Conservation (phyloP, 2,329 filamentous ascomycete genomes). For the Aspergillus ruber region DNA sequence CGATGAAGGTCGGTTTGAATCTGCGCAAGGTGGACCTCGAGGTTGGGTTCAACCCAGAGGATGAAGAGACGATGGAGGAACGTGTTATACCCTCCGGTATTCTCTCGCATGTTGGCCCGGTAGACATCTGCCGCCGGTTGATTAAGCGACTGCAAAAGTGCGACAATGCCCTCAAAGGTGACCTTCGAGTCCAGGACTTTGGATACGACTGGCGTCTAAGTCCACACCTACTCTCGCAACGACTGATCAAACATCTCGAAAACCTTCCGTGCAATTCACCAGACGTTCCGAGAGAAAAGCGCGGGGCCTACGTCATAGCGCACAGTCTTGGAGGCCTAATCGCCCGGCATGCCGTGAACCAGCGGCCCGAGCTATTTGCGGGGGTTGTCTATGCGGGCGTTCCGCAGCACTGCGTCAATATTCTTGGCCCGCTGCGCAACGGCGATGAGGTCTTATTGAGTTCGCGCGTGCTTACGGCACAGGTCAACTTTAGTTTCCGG, state of each 20-base stretch:
- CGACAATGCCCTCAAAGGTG: conserved; percentile 65
- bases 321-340: conserved; percentile 84
- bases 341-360: conserved; percentile 79
- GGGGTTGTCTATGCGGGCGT: conserved; percentile 81
- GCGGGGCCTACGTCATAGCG: conserved; percentile 73
- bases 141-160: conserved; percentile 70
- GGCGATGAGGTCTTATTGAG: conserved; percentile 90
- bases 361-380: conserved; percentile 74
- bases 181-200: conserved; percentile 76
- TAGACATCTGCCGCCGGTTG: conserved; percentile 78
- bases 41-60: conserved; percentile 71
- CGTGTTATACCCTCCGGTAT: conserved; percentile 81
- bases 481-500: conserved; percentile 86
- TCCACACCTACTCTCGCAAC: conserved; percentile 65
- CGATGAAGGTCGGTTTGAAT: conserved; percentile 86
- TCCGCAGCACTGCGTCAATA: conserved; percentile 82
- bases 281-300: conserved; percentile 45
- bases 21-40: conserved; percentile 87
- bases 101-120: conserved; percentile 83
- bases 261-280: conserved; percentile 66
- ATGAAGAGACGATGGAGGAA: conserved; percentile 76
- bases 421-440: conserved; percentile 79
- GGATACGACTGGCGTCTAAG: conserved; percentile 93
- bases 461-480: conserved; percentile 80
- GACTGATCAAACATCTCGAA: conserved; percentile 67